Base-by-base conservation (phyloP, 345 rosid species). In the Camelina neglecta region DNA sequence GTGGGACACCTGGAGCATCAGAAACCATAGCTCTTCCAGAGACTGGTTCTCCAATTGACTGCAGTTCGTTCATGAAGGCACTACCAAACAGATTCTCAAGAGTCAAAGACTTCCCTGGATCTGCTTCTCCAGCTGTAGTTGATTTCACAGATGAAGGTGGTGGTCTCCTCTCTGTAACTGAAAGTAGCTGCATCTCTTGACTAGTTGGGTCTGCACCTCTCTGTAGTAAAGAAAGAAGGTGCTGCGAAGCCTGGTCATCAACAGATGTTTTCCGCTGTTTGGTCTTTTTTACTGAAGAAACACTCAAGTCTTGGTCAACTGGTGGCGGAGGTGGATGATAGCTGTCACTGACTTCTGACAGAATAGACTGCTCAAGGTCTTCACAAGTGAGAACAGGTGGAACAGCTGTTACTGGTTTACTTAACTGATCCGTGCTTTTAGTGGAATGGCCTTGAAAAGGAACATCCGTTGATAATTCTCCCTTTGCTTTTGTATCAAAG, bases 31-130 rank as follows among this genome's bases (percentile, higher is more conserved):
- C 72, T 75, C 78, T 77, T 13, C 84, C 78, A 76, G 90, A 70
- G 50, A 76, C 79, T 7, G 92, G 86, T 73, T 83, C 86, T 78
- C 96, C 93, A 55, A 85, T 83, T 13, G 97, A 84, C 66, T 95
- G 92, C 68, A 95, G 85, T 79, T 92, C 97, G 76, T 84, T 88
- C 99, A 95, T 95, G 80, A 95, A 90, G 77, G 97, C 96, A 67
- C 90, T 82, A 49, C 99, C 99, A 76, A 95, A 95, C 66, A 95
- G 94, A 75, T 93, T 77, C 83, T 90, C 99, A 38, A 95, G 98
- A 69, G 99, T 92, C 82, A 89, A 77, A 63, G 80, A 79, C 82
- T 89, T 88, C 68, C 85, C 87, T 38, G 77, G 68, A 57, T 66
- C 84, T 55, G 73, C 70, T 59, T 78, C 92, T 75, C 67, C 83